Percentiles rank a stretch among this genome's conserved stretches.
Evolutionary conservation across 305 asterid species (phyloP).

Genomic region (Rubia balearica): DNA sequence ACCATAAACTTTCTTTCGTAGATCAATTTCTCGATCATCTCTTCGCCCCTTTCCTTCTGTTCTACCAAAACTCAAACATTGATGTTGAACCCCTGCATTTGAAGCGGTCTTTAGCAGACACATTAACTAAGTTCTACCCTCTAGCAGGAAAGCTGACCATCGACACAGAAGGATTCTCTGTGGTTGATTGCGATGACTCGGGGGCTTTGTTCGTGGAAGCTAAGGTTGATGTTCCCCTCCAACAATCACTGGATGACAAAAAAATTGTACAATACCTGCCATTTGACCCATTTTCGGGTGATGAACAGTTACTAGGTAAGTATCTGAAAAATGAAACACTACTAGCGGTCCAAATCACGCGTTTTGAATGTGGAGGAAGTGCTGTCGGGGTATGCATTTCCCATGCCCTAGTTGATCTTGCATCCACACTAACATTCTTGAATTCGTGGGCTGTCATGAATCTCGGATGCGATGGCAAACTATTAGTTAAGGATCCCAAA

Average conservation of each 20-base stretch:
- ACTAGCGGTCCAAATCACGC: conserved; percentile 26
- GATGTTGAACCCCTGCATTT: background rate
- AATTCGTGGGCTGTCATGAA: conserved; percentile 34
- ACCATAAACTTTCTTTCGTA: conserved; percentile 6
- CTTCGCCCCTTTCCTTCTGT: conserved; percentile 8
- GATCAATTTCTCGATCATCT: background rate
- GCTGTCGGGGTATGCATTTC: conserved; percentile 31
- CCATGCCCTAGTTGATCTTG: conserved; percentile 33
- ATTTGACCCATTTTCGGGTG: background rate
- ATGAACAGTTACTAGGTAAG: background rate
- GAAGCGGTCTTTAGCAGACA: conserved; percentile 24
- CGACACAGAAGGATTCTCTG: background rate
- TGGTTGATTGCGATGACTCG: conserved; percentile 25
- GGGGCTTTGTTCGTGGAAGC: conserved; percentile 26
- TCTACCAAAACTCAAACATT: conserved; percentile 19
- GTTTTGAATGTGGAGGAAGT: conserved; percentile 27
- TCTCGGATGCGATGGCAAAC: conserved; percentile 3
- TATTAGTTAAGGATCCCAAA: background rate
- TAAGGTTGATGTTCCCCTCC: conserved; percentile 9
- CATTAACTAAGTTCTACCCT: conserved; percentile 26
- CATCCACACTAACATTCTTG: conserved; percentile 26
- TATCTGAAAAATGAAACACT: background rate
- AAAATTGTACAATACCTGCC: conserved; percentile 14
- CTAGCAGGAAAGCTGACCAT: conserved; percentile 20
- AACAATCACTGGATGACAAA: conserved; percentile 9